Evolutionary conservation across 2,329 filamentous ascomycete species (phyloP).

Genomic region (Trichoderma sp.): DNA sequence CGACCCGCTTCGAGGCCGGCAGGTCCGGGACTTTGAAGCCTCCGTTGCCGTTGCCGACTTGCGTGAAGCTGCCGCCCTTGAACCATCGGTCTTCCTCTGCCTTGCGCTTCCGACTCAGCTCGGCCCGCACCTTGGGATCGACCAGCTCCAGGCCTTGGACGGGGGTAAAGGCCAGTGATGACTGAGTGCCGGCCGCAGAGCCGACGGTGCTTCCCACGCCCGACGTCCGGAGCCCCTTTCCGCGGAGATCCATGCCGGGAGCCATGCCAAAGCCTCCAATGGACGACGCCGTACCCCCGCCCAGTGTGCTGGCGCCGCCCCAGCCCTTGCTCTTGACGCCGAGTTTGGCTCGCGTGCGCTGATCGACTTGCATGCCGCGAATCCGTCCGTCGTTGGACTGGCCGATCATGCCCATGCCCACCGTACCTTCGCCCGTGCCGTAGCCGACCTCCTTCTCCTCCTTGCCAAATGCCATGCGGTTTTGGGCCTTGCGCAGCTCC

Average conservation of each 20-base stretch:
- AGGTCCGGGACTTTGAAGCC: slow-evolving; percentile 81
- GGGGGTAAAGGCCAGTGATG: slow-evolving; percentile 87
- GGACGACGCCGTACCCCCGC: slow-evolving; percentile 72
- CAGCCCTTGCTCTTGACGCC: slow-evolving; percentile 95
- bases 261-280: slow-evolving; percentile 72
- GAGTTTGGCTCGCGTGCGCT: slow-evolving; percentile 87
- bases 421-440: slow-evolving; percentile 77
- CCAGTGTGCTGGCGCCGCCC: slow-evolving; percentile 67
- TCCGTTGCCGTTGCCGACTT: slow-evolving; percentile 59
- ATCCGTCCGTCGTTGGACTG: slow-evolving; percentile 84
- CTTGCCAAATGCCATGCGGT: slow-evolving; percentile 91
- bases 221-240: slow-evolving; percentile 74
- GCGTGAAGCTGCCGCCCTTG: slow-evolving; percentile 94
- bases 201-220: slow-evolving; percentile 73
- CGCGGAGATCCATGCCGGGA: slow-evolving; percentile 66
- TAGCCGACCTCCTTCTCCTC: slow-evolving; percentile 94
- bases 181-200: slow-evolving; percentile 66
- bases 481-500: slow-evolving; percentile 91
- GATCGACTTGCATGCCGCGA: slow-evolving; percentile 83
- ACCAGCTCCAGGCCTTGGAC: slow-evolving; percentile 94
- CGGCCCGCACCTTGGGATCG: slow-evolving; percentile 84
- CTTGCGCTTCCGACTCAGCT: slow-evolving; percentile 85
- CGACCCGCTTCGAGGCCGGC: slow-evolving; percentile 68
- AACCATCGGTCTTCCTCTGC: slow-evolving; percentile 96
- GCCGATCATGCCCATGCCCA: slow-evolving; percentile 93